Evolutionary conservation across 768 basidiomycete species (phyloP).

Genomic region (Boletus pseudo-olivaceus): DNA sequence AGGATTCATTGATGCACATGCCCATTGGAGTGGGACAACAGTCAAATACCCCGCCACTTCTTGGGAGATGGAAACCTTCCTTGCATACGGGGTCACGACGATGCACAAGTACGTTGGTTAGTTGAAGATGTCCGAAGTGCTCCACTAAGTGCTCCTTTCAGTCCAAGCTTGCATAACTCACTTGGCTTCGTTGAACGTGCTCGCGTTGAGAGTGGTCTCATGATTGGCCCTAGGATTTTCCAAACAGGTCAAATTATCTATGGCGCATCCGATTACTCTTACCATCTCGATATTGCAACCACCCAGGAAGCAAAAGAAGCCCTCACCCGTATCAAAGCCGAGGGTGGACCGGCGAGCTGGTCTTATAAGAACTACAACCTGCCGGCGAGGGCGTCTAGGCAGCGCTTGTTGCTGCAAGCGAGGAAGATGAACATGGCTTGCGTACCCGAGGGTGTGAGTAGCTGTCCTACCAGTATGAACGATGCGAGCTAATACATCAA

Average conservation of each 20-base stretch:
- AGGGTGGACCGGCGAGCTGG: slow-evolving; percentile 65
- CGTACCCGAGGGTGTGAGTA: slow-evolving; percentile 62
- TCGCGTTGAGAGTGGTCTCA: slow-evolving; percentile 63
- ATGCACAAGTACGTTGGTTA: slow-evolving; percentile 58
- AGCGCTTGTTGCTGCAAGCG: slow-evolving; percentile 59
- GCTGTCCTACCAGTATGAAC: neutral
- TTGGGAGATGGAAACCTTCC: slow-evolving; percentile 74
- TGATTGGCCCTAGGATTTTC: slow-evolving; percentile 70
- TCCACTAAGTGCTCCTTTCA: slow-evolving; percentile 21
- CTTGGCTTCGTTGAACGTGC: slow-evolving; percentile 63
- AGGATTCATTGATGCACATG: slow-evolving; percentile 75
- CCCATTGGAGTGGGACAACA: slow-evolving; percentile 62
- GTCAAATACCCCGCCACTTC: slow-evolving; percentile 58
- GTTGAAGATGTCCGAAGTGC: neutral
- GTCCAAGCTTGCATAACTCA: slow-evolving; percentile 63
- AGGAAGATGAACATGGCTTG: slow-evolving; percentile 64
- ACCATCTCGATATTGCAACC: slow-evolving; percentile 63
- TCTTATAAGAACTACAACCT: slow-evolving; percentile 80
- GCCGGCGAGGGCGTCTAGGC: slow-evolving; percentile 65
- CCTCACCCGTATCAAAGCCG: slow-evolving; percentile 63
- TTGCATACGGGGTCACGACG: slow-evolving; percentile 74
- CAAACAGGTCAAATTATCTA: slow-evolving; percentile 62
- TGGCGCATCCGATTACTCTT: slow-evolving; percentile 44
- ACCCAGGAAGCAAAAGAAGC: slow-evolving; percentile 62
- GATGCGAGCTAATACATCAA: neutral